Evolutionary conservation across 805 yeast species (phyloP), one percentile per base, ranked within the genome.

Genomic region (Saturnispora sanitii): DNA sequence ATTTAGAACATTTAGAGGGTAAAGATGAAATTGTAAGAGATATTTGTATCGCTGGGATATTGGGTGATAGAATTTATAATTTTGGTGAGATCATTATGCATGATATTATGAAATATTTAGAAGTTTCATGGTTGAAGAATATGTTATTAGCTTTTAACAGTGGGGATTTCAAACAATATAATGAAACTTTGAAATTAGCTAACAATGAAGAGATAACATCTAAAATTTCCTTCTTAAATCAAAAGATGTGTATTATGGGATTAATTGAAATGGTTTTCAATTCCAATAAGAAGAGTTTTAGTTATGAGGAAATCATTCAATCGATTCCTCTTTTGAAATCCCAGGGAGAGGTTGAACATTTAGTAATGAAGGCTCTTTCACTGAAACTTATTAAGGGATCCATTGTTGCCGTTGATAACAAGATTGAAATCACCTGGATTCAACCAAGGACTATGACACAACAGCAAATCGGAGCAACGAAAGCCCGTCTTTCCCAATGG

Each of bases 61-160:
- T 90, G 51, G 97, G 96, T 37, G 95, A 87, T 56, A 79, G 75
- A 54, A 84, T 90, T 51, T 92, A 86, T 68, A 92, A 90, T 65
- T 92, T 92, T 61, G 97, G 97, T 38, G 98, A 92, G 64, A 73
- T 92, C 47, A 71, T 92, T 45, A 77, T 87, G 58, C 97, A 90
- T 61, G 95, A 92, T 33, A 77, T 90, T 35, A 72, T 87, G 60
- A 60, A 73, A 31, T 55, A 49, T 30, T 35, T 55, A 29, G 35
- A 51, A 13, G 74, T 74, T 58, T 60, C 64, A 28, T 86, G 95
- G 95, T 65, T 92, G 46, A 73, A 77, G 47, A 73, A 79, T 37
- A 63, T 88, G 47, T 68, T 92, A 39, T 66, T 75, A 44, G 70
- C 82, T 20, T 68, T 92, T 53, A 86, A 87, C 56, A 63, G 76